These are phyloP conservation scores for Bolboschoenoplectus hybrid DNA, from an alignment of 202 grass and related monocot species.

Conservation along the genomic window DNA sequence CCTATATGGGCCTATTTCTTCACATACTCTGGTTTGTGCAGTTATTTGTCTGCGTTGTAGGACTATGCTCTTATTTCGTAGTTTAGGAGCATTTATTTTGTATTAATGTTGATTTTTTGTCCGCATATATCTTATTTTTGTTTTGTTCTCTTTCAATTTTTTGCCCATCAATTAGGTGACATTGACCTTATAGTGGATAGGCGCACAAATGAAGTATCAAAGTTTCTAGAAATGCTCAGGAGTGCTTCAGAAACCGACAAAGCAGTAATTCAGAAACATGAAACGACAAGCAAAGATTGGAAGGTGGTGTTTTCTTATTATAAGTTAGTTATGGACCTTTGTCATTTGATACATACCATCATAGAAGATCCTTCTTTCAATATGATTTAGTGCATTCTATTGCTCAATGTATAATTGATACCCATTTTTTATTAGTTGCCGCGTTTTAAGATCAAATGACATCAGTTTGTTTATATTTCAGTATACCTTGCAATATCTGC, in stretches of 20 bases:
- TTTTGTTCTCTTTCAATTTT: constrained; percentile 11
- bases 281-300: constrained; percentile 64
- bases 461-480: not conserved
- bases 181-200: constrained; percentile 63
- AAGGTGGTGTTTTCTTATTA: constrained; percentile 58
- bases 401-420: not conserved
- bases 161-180: constrained; percentile 50
- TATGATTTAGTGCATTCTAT: constrained; percentile 24
- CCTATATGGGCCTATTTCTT: not conserved
- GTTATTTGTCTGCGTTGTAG: constrained; percentile 22
- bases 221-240: constrained; percentile 86
- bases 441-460: not conserved
- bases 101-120: not conserved
- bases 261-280: constrained; percentile 37
- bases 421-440: not conserved
- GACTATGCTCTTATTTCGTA: constrained; percentile 15
- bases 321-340: not conserved
- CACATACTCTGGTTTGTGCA: not conserved
- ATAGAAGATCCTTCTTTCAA: not conserved
- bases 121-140: not conserved
- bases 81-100: not conserved
- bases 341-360: not conserved
- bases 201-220: constrained; percentile 62
- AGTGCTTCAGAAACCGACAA: constrained; percentile 61
- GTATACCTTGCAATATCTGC: not conserved